Base-by-base conservation (phyloP, 108 stramenopile genomes). In the Nitzschia inconspicua region DNA sequence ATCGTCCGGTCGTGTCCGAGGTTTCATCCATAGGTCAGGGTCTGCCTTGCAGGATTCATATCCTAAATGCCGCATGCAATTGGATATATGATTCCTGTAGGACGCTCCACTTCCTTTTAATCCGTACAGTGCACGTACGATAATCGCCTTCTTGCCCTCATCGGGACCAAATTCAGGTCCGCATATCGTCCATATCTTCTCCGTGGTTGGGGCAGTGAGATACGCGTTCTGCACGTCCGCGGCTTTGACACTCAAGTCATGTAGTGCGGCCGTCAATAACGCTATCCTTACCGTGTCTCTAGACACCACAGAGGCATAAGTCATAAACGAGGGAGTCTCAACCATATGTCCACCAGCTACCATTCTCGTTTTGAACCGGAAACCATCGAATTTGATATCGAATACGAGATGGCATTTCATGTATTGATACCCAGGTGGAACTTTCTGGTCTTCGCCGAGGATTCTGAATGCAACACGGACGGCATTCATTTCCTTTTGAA, bases 291-390 rank as follows among this genome's bases (percentile, higher is more conserved):
- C 66, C 10, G 24, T 49, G n/a, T 68, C 66, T 13, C 66, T 9
- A 13, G 46, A 49, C 11, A 55, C 62, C 19, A 63, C 64, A 37
- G n/a, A n/a, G n/a, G 43, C 18, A 44, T 44, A 44, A 4, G 43
- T 44, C 4, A 22, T 44, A 9, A 7, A 4, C 4, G 4, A 4
- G 4, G 6, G 18, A 4, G 72, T 25, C 36, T 76, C 63, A 8
- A 63, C 51, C 31, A 64, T 26, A 62, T 86, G 64, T 18, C 84
- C 79, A 27, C 63, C 72, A 22, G 69, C 78, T 13, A 77, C 69
- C 0, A 65, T 20, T 10, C 78, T 28, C 0, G 53, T 60, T 44
- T 83, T 83, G 44, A 47, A 49, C 18, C 63, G 55, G 3, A 53
- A 20, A 30, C 63, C 59, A 7, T 63, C 44, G 8, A 22, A 25